phyloP scores from a whole-genome alignment of 495 filamentous ascomycete species.

The Penicillium cataractarum region DNA sequence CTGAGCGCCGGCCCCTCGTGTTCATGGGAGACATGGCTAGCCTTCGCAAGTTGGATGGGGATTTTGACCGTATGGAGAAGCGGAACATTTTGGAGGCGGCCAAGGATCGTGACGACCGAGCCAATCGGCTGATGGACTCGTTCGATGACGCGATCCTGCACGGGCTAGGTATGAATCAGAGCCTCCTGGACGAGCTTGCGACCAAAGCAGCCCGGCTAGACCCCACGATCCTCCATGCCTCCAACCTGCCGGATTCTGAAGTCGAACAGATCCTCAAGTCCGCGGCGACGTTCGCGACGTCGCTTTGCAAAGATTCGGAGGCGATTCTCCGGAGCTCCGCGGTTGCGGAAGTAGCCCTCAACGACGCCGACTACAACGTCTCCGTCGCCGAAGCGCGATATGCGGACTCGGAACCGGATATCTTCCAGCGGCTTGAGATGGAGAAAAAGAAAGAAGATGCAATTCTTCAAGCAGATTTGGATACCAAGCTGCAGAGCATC shows the following conservation, averaged over 20 bases:
- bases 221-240: constrained; percentile 33
- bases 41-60: constrained; percentile 52
- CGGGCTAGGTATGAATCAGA: constrained; percentile 56
- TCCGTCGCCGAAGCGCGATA: constrained; percentile 57
- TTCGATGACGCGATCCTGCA: constrained; percentile 57
- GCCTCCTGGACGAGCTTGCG: constrained; percentile 53
- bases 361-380: constrained; percentile 57
- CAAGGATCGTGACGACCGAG: constrained; percentile 52
- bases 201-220: constrained; percentile 45
- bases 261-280: constrained; percentile 51
- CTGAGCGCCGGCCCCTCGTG: constrained; percentile 53
- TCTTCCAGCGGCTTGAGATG: constrained; percentile 47
- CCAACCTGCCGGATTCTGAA: constrained; percentile 42
- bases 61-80: constrained; percentile 58
- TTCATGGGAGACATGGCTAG: constrained; percentile 53
- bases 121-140: constrained; percentile 56
- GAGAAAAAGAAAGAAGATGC: constrained; percentile 58
- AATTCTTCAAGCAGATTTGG: constrained; percentile 48
- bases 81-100: constrained; percentile 55
- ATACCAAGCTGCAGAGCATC: constrained; percentile 53
- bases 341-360: constrained; percentile 52
- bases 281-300: constrained; percentile 42
- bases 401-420: constrained; percentile 45
- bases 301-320: constrained; percentile 52
- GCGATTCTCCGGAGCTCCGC: constrained; percentile 54